Percentiles rank a stretch among this genome's conserved stretches.
Evolutionary conservation across 2,329 filamentous ascomycete species (phyloP).

Genomic region (Davidsoniella virescens): DNA sequence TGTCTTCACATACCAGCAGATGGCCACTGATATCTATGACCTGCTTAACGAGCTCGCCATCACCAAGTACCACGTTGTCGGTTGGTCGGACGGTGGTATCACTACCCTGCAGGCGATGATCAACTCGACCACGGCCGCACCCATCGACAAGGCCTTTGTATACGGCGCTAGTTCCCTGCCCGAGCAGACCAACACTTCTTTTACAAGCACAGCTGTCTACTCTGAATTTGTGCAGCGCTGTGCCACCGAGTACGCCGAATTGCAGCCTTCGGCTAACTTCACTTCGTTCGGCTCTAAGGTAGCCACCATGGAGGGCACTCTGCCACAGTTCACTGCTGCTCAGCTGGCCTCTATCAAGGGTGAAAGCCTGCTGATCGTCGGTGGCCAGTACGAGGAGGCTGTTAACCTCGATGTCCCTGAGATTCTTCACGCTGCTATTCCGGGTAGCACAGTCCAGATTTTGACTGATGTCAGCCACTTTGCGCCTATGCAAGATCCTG

Average conservation of each 20-base stretch:
- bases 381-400: conserved; percentile 23
- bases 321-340: conserved; percentile 20
- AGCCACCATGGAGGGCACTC: conserved; percentile 21
- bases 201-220: conserved; percentile 20
- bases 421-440: conserved; percentile 22
- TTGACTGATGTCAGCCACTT: conserved; percentile 27
- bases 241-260: conserved; percentile 20
- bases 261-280: conserved; percentile 24
- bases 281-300: conserved; percentile 23
- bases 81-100: conserved; percentile 27
- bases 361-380: conserved; percentile 19
- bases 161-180: conserved; percentile 22
- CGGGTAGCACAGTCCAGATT: conserved; percentile 22
- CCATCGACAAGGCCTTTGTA: conserved; percentile 25
- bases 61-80: conserved; percentile 21
- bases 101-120: conserved; percentile 23
- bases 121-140: conserved; percentile 18
- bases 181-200: conserved; percentile 23
- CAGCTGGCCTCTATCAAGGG: conserved; percentile 19
- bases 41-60: conserved; percentile 20
- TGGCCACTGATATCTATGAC: conserved; percentile 22
- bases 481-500: conserved; percentile 26
- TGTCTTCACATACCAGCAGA: conserved; percentile 24
- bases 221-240: conserved; percentile 22
- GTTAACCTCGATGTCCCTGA: conserved; percentile 23